These are phyloP conservation scores for Amaranthus tricolor DNA, from an alignment of 179 eudicot genomes.

Conservation along the genomic window DNA sequence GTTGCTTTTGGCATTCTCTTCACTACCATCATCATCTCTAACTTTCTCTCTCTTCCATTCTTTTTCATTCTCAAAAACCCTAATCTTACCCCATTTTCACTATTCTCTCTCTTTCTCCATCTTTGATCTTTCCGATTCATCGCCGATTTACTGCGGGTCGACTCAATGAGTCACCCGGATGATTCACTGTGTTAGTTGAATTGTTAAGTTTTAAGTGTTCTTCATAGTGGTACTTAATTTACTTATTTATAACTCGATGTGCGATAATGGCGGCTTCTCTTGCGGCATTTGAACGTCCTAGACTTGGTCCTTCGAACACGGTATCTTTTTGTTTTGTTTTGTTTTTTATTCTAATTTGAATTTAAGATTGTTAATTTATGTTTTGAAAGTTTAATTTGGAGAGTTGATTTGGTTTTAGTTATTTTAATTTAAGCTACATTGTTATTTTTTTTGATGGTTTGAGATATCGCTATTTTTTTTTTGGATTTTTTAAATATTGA, in stretches of 20 bases:
- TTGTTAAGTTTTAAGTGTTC: neutral
- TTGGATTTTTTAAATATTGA: neutral
- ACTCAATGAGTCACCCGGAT: conserved; percentile 17
- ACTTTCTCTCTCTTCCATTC: conserved; percentile 10
- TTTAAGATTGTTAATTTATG: conserved; percentile 4
- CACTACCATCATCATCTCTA: conserved; percentile 15
- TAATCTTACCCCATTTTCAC: conserved; percentile 13
- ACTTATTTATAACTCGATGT: conserved; percentile 22
- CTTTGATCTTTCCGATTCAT: conserved; percentile 18
- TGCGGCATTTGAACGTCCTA: conserved; percentile 74
- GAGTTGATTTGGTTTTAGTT: conserved; percentile 5
- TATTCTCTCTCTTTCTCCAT: conserved; percentile 13
- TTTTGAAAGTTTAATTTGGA: neutral
- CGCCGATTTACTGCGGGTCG: conserved; percentile 11
- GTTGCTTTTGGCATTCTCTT: conserved; percentile 20
- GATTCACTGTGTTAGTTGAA: neutral
- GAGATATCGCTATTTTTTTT: neutral
- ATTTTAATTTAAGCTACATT: conserved; percentile 16
- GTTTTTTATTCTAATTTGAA: neutral
- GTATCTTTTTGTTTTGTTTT: conserved; percentile 31
- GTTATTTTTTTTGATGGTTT: neutral
- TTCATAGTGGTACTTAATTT: neutral
- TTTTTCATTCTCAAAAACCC: conserved; percentile 26
- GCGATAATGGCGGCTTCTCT: conserved; percentile 72
- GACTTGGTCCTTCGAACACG: conserved; percentile 71